Evolutionary conservation across 176 grass and related monocot species (phyloP).

Genomic region (barley (Hordeum vulgare)): DNA sequence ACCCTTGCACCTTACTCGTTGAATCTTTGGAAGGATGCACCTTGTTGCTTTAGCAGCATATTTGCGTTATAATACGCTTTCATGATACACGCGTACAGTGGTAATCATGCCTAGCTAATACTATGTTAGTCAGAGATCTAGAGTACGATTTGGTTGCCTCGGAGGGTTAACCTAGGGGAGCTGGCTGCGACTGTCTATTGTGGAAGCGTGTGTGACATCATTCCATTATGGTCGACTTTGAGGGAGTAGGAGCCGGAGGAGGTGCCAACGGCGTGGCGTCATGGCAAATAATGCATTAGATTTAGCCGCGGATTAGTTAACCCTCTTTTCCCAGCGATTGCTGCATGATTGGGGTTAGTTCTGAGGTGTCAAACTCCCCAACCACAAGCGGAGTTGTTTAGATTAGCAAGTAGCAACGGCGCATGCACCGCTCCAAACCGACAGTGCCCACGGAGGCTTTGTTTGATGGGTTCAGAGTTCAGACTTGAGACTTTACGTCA

Average conservation of each 20-base stretch:
- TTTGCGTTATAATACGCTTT: neutral
- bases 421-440: conserved; percentile 13
- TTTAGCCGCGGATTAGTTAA: neutral
- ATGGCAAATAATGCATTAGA: conserved; percentile 44
- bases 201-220: conserved; percentile 17
- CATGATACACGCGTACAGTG: neutral
- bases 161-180: neutral
- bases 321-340: neutral
- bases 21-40: neutral
- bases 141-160: conserved; percentile 23
- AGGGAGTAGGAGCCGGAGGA: neutral
- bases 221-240: neutral
- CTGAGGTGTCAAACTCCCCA: conserved; percentile 21
- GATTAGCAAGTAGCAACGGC: neutral
- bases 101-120: neutral
- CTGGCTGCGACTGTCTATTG: neutral
- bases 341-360: conserved; percentile 23
- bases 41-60: neutral
- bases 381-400: conserved; percentile 24
- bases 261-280: conserved; percentile 15
- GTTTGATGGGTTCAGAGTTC: neutral
- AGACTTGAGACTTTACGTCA: neutral
- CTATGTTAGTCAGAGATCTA: neutral
- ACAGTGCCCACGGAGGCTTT: neutral
- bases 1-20: neutral